A percentile compares a stretch with the other conserved stretches of the same genome.
phyloP scores from a whole-genome alignment of 1,284 basidiomycete genomes.

The Singerocomus rubriflavus region DNA sequence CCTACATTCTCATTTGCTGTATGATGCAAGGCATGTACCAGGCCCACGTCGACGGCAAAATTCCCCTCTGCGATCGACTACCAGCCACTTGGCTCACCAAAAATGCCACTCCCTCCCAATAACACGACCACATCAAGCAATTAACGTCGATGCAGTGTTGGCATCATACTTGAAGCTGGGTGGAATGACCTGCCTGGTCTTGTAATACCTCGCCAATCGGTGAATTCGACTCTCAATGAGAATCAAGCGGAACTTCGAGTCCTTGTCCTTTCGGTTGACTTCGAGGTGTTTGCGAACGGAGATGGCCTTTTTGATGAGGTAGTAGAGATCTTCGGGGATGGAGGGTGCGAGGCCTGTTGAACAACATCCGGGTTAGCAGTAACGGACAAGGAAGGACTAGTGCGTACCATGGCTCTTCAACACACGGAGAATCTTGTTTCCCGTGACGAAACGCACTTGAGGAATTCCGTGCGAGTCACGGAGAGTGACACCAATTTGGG shows the following conservation, averaged over 20 bases:
- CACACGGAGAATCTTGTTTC: constrained; percentile 99
- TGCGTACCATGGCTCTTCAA: constrained; percentile 89
- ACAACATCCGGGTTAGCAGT: constrained; percentile 28
- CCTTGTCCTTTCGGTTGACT: constrained; percentile 98
- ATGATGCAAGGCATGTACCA: constrained; percentile 9
- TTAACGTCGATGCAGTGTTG: constrained; percentile 83
- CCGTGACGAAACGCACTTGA: constrained; percentile 96
- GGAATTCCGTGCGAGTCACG: constrained; percentile 98
- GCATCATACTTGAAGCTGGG: constrained; percentile 99
- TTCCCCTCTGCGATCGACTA: neutral
- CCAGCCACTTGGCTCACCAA: constrained; percentile 2
- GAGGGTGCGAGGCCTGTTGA: constrained; percentile 86
- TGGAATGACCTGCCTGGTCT: constrained; percentile 95
- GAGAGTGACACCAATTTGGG: constrained; percentile 97
- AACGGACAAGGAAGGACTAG: constrained; percentile 1
- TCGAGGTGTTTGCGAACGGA: constrained; percentile 98
- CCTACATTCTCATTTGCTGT: constrained; percentile 22
- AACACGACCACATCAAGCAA: constrained; percentile 51
- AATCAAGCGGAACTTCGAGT: constrained; percentile 97
- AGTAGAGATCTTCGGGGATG: constrained; percentile 99
- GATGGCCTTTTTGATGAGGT: constrained; percentile 99
- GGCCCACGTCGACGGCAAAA: constrained; percentile 1
- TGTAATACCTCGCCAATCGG: constrained; percentile 95
- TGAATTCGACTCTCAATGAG: constrained; percentile 99
- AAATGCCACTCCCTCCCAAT: neutral